A percentile compares a stretch with the other conserved stretches of the same genome.
These are phyloP conservation scores for Bassia scoparia DNA, from an alignment of 148 eudicot genomes.

Conservation along the genomic window DNA sequence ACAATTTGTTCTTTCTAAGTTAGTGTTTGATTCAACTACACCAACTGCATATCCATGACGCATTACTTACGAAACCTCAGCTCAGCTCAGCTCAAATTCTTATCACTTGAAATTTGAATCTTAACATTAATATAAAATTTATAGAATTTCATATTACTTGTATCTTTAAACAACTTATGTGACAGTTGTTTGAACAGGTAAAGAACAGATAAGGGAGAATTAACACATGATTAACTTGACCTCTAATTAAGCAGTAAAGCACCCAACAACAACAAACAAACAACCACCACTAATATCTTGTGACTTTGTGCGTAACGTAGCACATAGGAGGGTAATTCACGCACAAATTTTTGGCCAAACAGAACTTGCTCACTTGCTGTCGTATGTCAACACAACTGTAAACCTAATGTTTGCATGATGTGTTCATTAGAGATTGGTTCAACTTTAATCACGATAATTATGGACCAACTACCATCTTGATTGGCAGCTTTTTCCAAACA, in stretches of 20 bases:
- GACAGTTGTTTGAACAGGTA: conserved; percentile 7
- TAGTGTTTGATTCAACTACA: too few relatives aligned
- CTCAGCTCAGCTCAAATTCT: too few relatives aligned
- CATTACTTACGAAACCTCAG: too few relatives aligned
- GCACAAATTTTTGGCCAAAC: neutral
- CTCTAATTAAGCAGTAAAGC: too few relatives aligned
- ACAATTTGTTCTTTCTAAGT: too few relatives aligned
- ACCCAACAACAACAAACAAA: neutral
- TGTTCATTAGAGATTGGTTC: neutral
- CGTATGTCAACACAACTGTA: neutral
- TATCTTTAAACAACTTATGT: neutral
- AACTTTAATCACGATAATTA: neutral
- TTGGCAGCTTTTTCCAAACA: neutral
- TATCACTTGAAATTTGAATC: too few relatives aligned
- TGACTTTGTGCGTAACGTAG: neutral
- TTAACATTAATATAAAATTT: too few relatives aligned
- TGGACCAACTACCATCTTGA: neutral
- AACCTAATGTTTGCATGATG: neutral
- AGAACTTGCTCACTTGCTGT: neutral
- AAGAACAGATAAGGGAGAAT: neutral
- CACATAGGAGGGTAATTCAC: neutral
- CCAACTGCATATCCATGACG: too few relatives aligned
- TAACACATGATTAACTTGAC: neutral
- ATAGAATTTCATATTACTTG: too few relatives aligned
- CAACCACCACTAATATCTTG: neutral